Base-by-base conservation (phyloP, 2,329 filamentous ascomycete genomes). In the Aspergillus tanneri region DNA sequence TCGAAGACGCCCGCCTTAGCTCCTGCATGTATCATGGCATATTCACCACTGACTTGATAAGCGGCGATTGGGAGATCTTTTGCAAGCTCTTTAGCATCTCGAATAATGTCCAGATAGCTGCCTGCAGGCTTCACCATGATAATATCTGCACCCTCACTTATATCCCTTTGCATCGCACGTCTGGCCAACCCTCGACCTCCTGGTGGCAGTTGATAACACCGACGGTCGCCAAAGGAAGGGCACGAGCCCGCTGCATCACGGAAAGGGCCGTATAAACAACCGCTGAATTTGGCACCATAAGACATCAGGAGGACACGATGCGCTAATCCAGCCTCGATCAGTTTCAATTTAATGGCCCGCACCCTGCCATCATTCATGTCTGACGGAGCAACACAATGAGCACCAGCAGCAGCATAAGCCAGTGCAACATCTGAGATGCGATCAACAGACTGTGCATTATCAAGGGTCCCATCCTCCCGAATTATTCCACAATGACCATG, bases 301-400 rank as follows among this genome's bases (percentile, higher is more conserved):
- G 90, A 96, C 93, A 99, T 97, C 52, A 99, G 80, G 46, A 95
- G 81, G 10, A 92, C 87, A 67, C 87, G 86, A 75, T 99, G 93
- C 5, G 91, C 87, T 60, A 97, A 88, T 45, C 92, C 92, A 49
- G 90, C 86, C 71, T 97, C 92, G 49, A 97, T 97, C 54, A 99
- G 78, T 77, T 96, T 97, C 45, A 96, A 81, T 79, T 99, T 99
- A 71, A 99, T 99, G 53, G 91, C 92, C 49, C 92, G 88, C 63
- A 99, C 95, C 56, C 93, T 87, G 22, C 93, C 93, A 68, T 99
- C 93, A 69, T 97, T 99, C 93, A 99, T 99, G 70, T 99, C 93
- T 1, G 90, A 96, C 2, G 93, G 93, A 0, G 93, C 93, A 22
- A 99, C 90, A 69, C 92, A 97, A 72, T 99, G 93, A 0, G 92